Evolutionary conservation across 2,329 filamentous ascomycete genomes (phyloP).

Genomic region (Phyllosticta capitalensis): DNA sequence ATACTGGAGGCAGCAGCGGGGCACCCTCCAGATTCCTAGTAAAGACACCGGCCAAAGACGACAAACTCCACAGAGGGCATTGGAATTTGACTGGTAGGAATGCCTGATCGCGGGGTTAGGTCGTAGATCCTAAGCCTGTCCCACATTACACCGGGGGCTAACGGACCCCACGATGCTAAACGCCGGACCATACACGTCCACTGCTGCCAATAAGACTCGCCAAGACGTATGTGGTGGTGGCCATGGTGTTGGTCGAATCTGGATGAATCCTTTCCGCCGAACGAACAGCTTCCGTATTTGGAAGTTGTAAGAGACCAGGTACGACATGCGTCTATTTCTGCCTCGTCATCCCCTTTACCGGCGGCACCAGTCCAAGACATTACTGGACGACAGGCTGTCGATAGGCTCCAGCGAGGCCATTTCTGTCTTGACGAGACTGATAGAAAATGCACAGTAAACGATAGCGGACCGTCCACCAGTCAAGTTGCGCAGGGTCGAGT

Average conservation of each 20-base stretch:
- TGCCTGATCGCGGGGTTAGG: background rate
- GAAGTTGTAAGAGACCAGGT: background rate
- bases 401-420: background rate
- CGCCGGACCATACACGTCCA: background rate
- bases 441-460: background rate
- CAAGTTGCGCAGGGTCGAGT: background rate
- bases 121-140: background rate
- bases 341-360: background rate
- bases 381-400: background rate
- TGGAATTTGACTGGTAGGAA: background rate
- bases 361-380: background rate
- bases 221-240: background rate
- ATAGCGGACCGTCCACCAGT: background rate
- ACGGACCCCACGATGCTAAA: background rate
- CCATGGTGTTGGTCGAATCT: background rate
- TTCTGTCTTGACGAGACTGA: background rate
- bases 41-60: background rate
- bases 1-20: background rate
- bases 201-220: background rate
- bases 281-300: background rate
- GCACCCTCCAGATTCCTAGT: background rate
- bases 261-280: background rate
- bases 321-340: background rate
- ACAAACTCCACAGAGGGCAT: background rate
- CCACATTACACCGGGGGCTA: background rate